Evolutionary conservation across 202 grass and related monocot species (phyloP).

Genomic region (Eragrostis tef): DNA sequence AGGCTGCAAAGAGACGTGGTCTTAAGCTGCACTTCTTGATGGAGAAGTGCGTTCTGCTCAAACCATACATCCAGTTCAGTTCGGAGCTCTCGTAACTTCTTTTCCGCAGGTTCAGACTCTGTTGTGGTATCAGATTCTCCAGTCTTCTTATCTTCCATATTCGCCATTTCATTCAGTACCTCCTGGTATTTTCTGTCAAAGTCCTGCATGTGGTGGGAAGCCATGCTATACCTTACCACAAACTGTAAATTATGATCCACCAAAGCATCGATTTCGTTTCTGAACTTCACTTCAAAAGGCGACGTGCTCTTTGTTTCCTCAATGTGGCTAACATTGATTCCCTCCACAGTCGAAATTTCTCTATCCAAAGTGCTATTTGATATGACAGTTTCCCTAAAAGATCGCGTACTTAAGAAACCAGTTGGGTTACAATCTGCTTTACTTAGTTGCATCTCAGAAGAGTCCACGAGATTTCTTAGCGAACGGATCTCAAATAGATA

Average conservation of each 20-base stretch:
- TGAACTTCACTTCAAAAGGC: constrained; percentile 59
- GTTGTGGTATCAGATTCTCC: constrained; percentile 10
- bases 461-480: constrained; percentile 54
- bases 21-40: constrained; percentile 65
- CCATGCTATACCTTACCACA: constrained; percentile 69
- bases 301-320: constrained; percentile 39
- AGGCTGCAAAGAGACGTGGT: constrained; percentile 56
- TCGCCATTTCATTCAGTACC: constrained; percentile 50
- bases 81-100: constrained; percentile 65
- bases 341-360: constrained; percentile 47
- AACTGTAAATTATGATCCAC: constrained; percentile 74
- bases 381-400: constrained; percentile 26
- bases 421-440: background rate
- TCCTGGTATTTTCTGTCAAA: constrained; percentile 64
- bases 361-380: constrained; percentile 26
- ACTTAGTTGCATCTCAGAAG: constrained; percentile 46
- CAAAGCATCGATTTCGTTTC: constrained; percentile 66
- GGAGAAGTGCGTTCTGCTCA: constrained; percentile 66
- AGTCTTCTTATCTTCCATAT: constrained; percentile 37
- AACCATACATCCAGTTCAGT: constrained; percentile 82
- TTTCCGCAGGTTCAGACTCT: constrained; percentile 49
- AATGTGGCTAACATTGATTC: constrained; percentile 32
- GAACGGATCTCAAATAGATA: constrained; percentile 57
- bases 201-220: constrained; percentile 62
- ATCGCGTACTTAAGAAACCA: constrained; percentile 13